A percentile compares a stretch with the other conserved stretches of the same genome.
phyloP scores from a whole-genome alignment of 2,329 filamentous ascomycete genomes.

The Albophoma yamanashiensis region DNA sequence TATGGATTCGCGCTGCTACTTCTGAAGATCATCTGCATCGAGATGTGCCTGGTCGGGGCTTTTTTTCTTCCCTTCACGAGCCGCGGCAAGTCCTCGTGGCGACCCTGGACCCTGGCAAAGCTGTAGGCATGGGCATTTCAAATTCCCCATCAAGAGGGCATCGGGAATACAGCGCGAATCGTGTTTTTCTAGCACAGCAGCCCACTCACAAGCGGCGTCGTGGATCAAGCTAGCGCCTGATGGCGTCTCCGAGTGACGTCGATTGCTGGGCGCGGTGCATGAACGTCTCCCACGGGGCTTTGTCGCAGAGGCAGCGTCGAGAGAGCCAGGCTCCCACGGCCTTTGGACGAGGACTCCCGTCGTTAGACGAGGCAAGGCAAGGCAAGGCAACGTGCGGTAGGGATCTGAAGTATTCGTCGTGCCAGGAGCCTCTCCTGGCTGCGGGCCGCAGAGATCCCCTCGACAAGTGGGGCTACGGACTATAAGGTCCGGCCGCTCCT shows the following conservation, averaged over 20 bases:
- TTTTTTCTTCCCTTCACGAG: not conserved
- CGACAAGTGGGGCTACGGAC: no score
- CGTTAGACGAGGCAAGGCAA: no score
- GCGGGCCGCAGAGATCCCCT: not conserved
- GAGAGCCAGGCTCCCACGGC: not conserved
- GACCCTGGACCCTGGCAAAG: not conserved
- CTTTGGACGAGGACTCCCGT: no score
- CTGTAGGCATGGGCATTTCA: not conserved
- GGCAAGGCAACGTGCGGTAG: no score
- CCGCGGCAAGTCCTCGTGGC: not conserved
- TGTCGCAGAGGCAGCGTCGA: not conserved
- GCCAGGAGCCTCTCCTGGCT: no score
- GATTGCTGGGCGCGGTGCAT: not conserved
- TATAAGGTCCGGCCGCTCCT: no score
- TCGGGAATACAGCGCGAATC: not conserved
- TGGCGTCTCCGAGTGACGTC: not conserved
- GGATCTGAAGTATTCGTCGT: no score
- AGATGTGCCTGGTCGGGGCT: no score
- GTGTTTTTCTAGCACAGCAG: not conserved
- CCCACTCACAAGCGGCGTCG: not conserved
- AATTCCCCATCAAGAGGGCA: not conserved
- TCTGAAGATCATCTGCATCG: no score
- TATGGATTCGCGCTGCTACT: no score
- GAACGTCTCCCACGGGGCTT: not conserved
- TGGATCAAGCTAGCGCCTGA: not conserved